Conservation (phyloP, 768 basidiomycete species). For the Symmetrospora coprosmae region DNA sequence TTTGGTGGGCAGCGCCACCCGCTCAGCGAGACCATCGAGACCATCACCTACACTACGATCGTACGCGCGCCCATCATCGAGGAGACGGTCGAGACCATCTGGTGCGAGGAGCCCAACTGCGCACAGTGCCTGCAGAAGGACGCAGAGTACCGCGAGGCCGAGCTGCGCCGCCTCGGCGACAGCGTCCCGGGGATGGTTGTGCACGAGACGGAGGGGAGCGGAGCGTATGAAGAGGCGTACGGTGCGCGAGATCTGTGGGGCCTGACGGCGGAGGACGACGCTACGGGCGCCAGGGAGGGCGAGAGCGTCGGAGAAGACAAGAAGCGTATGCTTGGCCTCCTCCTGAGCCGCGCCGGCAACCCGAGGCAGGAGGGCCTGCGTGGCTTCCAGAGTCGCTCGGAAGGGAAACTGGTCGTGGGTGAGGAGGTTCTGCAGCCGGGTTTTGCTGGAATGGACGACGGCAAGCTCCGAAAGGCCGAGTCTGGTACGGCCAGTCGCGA, state of each 20-base stretch:
- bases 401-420: too few relatives aligned
- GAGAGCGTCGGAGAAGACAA: too few relatives aligned
- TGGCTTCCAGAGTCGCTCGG: background rate
- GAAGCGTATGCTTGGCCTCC: too few relatives aligned
- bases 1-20: slow-evolving; percentile 5
- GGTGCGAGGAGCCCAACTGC: slow-evolving; percentile 18
- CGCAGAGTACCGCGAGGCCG: background rate
- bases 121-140: slow-evolving; percentile 4
- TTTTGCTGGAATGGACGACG: too few relatives aligned
- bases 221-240: background rate
- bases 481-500: too few relatives aligned
- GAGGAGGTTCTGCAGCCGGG: too few relatives aligned
- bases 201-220: slow-evolving; percentile 4
- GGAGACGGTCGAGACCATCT: slow-evolving; percentile 6
- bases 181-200: slow-evolving; percentile 6
- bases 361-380: background rate
- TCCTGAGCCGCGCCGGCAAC: background rate
- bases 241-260: too few relatives aligned
- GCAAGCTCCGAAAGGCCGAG: too few relatives aligned
- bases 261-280: too few relatives aligned
- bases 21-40: slow-evolving; percentile 5
- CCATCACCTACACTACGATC: slow-evolving; percentile 13
- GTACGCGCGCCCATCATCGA: slow-evolving; percentile 17
- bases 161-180: background rate
- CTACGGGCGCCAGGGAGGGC: too few relatives aligned